These are phyloP conservation scores for Eimeria maxima DNA, from an alignment of 169 alveolate genomes.

Conservation along the genomic window DNA sequence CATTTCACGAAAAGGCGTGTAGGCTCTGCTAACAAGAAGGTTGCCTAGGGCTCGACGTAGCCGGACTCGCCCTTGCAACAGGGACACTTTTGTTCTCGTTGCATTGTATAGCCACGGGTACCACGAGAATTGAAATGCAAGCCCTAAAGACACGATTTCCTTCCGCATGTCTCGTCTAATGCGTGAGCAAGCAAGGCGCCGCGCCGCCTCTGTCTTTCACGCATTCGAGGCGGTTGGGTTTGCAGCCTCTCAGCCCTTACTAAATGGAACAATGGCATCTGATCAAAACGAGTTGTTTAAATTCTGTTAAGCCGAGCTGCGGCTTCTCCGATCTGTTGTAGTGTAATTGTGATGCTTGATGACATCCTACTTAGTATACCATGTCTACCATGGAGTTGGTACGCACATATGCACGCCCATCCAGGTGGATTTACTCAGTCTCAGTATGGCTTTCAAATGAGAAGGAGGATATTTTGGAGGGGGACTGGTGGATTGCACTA, in stretches of 20 bases:
- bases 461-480: not conserved
- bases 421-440: not conserved
- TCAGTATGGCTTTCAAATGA: not conserved
- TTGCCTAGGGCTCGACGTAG: not conserved
- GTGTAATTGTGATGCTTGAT: not conserved
- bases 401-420: no score
- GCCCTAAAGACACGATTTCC: not conserved
- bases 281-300: not conserved
- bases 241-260: not conserved
- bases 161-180: not conserved
- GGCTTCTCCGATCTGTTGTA: not conserved
- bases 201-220: no score
- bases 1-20: not conserved
- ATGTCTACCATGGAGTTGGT: no score
- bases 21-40: not conserved
- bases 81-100: no score
- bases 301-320: not conserved
- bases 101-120: no score
- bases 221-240: not conserved
- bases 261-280: not conserved
- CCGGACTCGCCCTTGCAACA: not conserved
- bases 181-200: not conserved
- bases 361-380: not conserved
- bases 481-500: not conserved
- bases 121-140: no score